These are phyloP conservation scores for Ustilago curta DNA, from an alignment of 1,284 basidiomycete genomes.

Conservation along the genomic window DNA sequence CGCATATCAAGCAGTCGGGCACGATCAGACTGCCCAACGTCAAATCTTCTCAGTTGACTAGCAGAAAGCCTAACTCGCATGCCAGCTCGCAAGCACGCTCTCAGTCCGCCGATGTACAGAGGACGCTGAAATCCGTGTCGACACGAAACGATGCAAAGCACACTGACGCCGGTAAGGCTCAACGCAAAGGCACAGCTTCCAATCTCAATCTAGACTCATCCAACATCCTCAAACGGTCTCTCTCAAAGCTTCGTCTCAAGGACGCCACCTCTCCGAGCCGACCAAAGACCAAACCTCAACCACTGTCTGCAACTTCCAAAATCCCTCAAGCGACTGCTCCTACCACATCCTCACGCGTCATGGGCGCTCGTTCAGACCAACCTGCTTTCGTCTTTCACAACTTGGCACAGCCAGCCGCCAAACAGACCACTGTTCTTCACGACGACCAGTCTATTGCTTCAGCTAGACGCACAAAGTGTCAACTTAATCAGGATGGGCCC, in stretches of 20 bases:
- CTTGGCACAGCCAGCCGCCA: background rate
- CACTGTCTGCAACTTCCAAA: conserved; percentile 14
- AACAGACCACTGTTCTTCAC: background rate
- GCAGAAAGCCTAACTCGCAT: background rate
- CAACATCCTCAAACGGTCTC: conserved; percentile 31
- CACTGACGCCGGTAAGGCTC: background rate
- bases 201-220: conserved; percentile 1
- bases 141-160: conserved; percentile 21
- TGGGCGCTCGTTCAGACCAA: conserved; percentile 10
- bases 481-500: background rate
- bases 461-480: conserved; percentile 3
- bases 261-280: conserved; percentile 21
- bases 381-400: conserved; percentile 19
- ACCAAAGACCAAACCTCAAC: conserved; percentile 10
- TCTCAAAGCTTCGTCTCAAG: conserved; percentile 36
- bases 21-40: conserved; percentile 2
- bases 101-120: background rate
- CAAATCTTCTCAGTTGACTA: conserved; percentile 17
- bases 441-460: background rate
- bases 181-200: conserved; percentile 6
- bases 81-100: background rate
- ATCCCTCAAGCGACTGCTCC: conserved; percentile 32
- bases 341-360: conserved; percentile 11
- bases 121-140: conserved; percentile 13
- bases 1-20: conserved; percentile 39